These are phyloP conservation scores for Begonia fuchsioides DNA, from an alignment of 306 rosid genomes.

Conservation along the genomic window DNA sequence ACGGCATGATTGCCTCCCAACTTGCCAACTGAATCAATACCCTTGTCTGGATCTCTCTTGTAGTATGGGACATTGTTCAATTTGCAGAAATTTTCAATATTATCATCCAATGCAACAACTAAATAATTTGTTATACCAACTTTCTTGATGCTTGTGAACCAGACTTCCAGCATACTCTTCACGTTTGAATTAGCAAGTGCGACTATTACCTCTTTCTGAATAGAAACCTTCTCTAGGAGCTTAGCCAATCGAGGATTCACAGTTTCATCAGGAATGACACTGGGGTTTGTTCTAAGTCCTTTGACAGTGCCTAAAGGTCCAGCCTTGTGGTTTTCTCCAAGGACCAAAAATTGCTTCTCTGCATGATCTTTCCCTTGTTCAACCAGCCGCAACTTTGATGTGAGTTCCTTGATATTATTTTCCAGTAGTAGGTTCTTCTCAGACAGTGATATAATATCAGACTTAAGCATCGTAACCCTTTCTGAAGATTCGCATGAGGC, in stretches of 20 bases:
- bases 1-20: constrained; percentile 72
- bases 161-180: constrained; percentile 49
- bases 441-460: constrained; percentile 26
- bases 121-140: constrained; percentile 64
- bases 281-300: constrained; percentile 70
- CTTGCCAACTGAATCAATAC: constrained; percentile 44
- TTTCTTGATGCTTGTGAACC: constrained; percentile 58
- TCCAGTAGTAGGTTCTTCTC: constrained; percentile 41
- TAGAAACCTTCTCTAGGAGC: constrained; percentile 51
- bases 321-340: constrained; percentile 64
- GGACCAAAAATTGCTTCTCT: constrained; percentile 36
- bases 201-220: constrained; percentile 54
- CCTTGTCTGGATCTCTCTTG: constrained; percentile 65
- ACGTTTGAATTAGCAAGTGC: constrained; percentile 68
- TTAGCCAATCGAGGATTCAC: constrained; percentile 73
- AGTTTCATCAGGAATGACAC: constrained; percentile 49
- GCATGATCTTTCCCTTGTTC: constrained; percentile 66
- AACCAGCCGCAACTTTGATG: constrained; percentile 37
- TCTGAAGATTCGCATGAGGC: constrained; percentile 42
- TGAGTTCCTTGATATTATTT: constrained; percentile 33
- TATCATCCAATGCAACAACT: constrained; percentile 61
- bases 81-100: constrained; percentile 49
- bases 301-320: constrained; percentile 77
- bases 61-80: constrained; percentile 60
- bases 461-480: constrained; percentile 27